phyloP scores from a whole-genome alignment of 352 stramenopile species.

The Globisporangium perplexum region DNA sequence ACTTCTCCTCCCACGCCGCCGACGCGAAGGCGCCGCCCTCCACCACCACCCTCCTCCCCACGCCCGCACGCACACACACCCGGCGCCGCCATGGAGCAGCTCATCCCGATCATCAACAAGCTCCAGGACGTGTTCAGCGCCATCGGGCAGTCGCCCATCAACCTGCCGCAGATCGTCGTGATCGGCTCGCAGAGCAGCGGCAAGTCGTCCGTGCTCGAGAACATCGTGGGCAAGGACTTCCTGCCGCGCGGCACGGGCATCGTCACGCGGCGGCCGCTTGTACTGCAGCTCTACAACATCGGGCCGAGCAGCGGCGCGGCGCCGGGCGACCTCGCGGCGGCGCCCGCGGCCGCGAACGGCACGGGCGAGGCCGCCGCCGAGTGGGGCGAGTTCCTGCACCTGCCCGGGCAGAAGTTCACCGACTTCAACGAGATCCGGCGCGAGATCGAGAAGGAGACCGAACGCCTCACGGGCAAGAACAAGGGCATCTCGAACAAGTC shows the following conservation, averaged over 20 bases:
- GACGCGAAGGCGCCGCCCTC: neutral
- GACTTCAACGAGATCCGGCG: conserved; percentile 96
- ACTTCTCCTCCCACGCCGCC: neutral
- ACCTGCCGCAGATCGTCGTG: conserved; percentile 98
- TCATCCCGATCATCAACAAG: conserved; percentile 99
- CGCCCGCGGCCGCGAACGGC: conserved; percentile 11
- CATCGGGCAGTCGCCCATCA: conserved; percentile 93
- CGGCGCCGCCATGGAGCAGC: conserved; percentile 91
- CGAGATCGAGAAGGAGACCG: conserved; percentile 98
- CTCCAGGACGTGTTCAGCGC: conserved; percentile 98
- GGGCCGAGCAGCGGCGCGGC: conserved; percentile 10
- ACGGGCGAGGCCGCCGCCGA: conserved; percentile 64
- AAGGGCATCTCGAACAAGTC: conserved; percentile 98
- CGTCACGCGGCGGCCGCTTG: conserved; percentile 96
- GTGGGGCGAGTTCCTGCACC: conserved; percentile 98
- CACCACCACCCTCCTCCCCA: neutral
- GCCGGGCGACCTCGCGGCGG: conserved; percentile 13
- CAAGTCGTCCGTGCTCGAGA: conserved; percentile 96
- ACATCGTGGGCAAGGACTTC: conserved; percentile 94
- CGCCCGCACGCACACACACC: neutral
- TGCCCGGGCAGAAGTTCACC: conserved; percentile 93
- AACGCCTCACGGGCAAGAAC: conserved; percentile 93
- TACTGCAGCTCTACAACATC: conserved; percentile 98
- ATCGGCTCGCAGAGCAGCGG: conserved; percentile 96
- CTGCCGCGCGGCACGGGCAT: conserved; percentile 97